Evolutionary conservation across 805 yeast genomes (phyloP).

Genomic region (Candida verbasci): DNA sequence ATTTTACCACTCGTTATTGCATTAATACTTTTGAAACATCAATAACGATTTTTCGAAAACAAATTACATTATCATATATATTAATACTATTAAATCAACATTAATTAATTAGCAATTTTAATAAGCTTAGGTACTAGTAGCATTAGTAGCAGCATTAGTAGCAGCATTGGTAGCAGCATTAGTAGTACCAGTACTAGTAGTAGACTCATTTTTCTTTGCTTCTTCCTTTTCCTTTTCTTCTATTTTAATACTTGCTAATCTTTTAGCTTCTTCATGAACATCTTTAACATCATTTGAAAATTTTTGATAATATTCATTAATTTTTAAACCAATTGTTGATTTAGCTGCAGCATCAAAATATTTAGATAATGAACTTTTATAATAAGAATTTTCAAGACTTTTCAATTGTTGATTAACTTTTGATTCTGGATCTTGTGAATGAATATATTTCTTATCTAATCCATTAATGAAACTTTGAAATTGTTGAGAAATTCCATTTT

Average conservation of each 20-base stretch:
- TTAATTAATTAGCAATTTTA: no score
- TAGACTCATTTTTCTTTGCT: no score
- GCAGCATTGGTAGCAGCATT: no score
- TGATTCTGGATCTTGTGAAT: constrained; percentile 51
- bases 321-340: constrained; percentile 51
- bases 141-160: no score
- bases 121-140: no score
- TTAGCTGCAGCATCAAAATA: constrained; percentile 46
- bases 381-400: constrained; percentile 29
- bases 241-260: constrained; percentile 61
- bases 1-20: no score
- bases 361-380: constrained; percentile 13
- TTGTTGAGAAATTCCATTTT: constrained; percentile 54
- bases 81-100: no score
- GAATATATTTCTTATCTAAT: constrained; percentile 57
- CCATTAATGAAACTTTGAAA: constrained; percentile 53
- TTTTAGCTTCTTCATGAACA: constrained; percentile 70
- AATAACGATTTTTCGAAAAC: no score
- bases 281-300: constrained; percentile 54
- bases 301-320: constrained; percentile 56
- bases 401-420: constrained; percentile 27
- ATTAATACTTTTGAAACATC: no score
- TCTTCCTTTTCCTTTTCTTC: constrained; percentile 6
- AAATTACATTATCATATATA: no score
- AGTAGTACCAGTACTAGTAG: no score